Conservation (phyloP, 2,329 filamentous ascomycete species). For the Colletotrichum brevisporum region DNA sequence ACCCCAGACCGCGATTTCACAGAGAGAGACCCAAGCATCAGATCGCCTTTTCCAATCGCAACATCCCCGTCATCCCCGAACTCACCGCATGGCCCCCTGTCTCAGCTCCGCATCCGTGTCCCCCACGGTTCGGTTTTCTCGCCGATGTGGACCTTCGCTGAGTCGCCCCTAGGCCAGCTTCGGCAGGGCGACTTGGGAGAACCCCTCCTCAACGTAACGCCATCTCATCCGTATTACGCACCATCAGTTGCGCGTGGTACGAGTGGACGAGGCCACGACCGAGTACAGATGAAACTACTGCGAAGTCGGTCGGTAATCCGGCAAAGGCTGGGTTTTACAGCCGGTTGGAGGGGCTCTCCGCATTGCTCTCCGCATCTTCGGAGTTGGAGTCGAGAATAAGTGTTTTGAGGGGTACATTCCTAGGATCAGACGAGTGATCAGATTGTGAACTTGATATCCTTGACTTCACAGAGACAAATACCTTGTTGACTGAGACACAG, state of each 20-base stretch:
- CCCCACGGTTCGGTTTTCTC: conserved; percentile 24
- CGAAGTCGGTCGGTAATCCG: conserved; percentile 11
- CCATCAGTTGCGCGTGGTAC: background rate
- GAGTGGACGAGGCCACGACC: background rate
- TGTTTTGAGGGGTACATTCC: conserved; percentile 15
- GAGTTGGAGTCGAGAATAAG: conserved; percentile 9
- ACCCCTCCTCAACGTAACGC: background rate
- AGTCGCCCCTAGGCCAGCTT: background rate
- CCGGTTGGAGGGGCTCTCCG: background rate
- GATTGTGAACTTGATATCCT: too few relatives aligned
- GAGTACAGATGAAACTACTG: background rate
- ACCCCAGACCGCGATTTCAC: conserved; percentile 2
- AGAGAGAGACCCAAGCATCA: background rate
- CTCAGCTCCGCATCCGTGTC: conserved; percentile 3
- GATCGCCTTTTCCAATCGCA: conserved; percentile 17
- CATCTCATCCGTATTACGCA: background rate
- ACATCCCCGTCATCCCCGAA: conserved; percentile 19
- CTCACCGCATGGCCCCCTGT: conserved; percentile 1
- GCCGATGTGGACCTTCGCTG: conserved; percentile 30
- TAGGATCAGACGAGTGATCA: background rate
- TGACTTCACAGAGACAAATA: too few relatives aligned
- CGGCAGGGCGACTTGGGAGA: background rate
- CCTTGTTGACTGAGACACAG: too few relatives aligned
- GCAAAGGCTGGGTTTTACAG: background rate
- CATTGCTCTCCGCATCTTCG: conserved; percentile 17